Base-by-base conservation (phyloP, 1,284 basidiomycete species). In the Malassezia pachydermatis region DNA sequence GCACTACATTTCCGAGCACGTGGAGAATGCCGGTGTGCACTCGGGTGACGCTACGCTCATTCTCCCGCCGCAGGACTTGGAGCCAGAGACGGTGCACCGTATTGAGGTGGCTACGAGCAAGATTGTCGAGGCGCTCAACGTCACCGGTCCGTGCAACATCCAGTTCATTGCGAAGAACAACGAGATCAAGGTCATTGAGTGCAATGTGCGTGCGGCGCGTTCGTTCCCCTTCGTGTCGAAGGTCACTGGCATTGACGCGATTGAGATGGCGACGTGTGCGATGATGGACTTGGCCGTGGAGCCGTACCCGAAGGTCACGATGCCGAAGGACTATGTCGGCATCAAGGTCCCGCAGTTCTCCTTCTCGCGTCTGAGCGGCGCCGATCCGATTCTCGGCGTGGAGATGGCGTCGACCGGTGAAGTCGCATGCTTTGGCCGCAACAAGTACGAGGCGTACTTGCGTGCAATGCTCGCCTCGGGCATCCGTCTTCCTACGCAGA, bases 321-420 rank as follows among this genome's bases (percentile, higher is more conserved):
- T 96, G 60, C 88, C 92, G 1, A 70, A 80, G 45, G 86, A 95
- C 73, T 98, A 98, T 66, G 90, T 96, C 55, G 94, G 90, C 57
- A 84, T 98, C 75, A 98, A 98, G 77, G 92, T 95, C 14, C 90
- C 94, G 22, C 92, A 98, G 74, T 98, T 98, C 80, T 88, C 85
- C 62, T 98, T 96, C 77, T 87, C 84, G 68, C 83, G 92, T 53
- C 76, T 98, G 28, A 89, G 87, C 20, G 92, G 92, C 30, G 92
- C 92, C 25, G 92, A 98, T 73, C 92, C 92, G 14, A 84, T 98
- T 17, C 80, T 98, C n/a, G 94, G 94, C 69, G 92, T 98, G 42
- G 92, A 98, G 77, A 98, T 98, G 92, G 92, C 92, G 14, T 96
- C 92, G n/a, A 98, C 92, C 1, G 92, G 92, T 59, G 92, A 98